Evolutionary conservation across 306 rosid genomes (phyloP).

Genomic region (Cucurbita ficifolia): DNA sequence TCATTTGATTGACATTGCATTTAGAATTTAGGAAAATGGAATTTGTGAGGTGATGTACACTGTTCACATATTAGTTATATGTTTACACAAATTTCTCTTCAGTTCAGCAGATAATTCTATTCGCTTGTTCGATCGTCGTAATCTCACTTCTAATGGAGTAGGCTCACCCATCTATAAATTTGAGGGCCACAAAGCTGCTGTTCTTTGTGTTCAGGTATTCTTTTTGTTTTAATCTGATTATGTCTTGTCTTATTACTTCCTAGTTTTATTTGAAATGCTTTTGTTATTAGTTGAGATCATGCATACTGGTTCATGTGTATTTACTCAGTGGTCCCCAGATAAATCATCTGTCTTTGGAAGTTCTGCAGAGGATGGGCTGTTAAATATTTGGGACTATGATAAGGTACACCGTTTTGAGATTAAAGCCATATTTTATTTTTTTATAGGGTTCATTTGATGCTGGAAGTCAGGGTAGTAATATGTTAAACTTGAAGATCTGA

Average conservation of each 20-base stretch:
- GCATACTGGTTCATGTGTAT: background rate
- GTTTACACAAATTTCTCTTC: constrained; percentile 16
- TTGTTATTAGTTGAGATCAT: background rate
- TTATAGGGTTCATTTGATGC: background rate
- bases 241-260: background rate
- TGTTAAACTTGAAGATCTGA: background rate
- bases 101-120: constrained; percentile 97
- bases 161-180: constrained; percentile 87
- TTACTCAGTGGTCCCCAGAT: constrained; percentile 95
- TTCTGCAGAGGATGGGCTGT: constrained; percentile 95
- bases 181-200: constrained; percentile 97
- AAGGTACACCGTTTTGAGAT: constrained; percentile 33
- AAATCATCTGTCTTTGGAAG: constrained; percentile 95
- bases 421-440: background rate
- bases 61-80: background rate
- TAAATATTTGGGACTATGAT: constrained; percentile 92
- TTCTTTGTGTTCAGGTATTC: constrained; percentile 93
- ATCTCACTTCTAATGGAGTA: constrained; percentile 70
- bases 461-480: background rate
- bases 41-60: background rate
- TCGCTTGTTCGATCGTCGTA: constrained; percentile 94
- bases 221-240: background rate
- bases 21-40: background rate
- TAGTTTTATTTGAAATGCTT: background rate
- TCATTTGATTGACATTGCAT: background rate